A percentile compares a stretch with the other conserved stretches of the same genome.
Evolutionary conservation across 345 rosid species (phyloP).

Genomic region (Clausena lansium): DNA sequence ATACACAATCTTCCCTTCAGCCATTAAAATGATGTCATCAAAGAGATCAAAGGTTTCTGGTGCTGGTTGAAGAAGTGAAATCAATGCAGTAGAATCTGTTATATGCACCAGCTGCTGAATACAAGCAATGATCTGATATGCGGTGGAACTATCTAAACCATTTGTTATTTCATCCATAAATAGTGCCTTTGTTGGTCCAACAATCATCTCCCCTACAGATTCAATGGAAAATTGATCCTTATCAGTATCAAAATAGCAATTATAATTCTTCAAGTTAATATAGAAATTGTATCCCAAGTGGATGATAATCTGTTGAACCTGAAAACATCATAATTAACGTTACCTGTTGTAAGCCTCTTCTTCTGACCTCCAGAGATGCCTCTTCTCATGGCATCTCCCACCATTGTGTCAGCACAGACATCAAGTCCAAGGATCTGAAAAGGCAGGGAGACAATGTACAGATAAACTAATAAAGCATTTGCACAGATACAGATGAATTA

Average conservation of each 20-base stretch:
- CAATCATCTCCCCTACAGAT: conserved; percentile 42
- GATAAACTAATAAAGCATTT: not conserved
- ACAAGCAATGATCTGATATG: conserved; percentile 44
- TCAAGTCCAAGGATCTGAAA: conserved; percentile 42
- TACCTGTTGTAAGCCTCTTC: conserved; percentile 34
- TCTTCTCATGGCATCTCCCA: conserved; percentile 39
- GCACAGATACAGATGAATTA: not conserved
- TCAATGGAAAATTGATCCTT: not conserved
- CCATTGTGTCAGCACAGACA: conserved; percentile 32
- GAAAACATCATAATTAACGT: not conserved
- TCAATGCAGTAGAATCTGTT: conserved; percentile 41
- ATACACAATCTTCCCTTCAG: conserved; percentile 46
- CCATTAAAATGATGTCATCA: conserved; percentile 43
- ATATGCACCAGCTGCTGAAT: conserved; percentile 50
- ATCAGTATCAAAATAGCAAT: not conserved
- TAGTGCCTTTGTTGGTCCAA: conserved; percentile 39
- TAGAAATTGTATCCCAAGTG: too few species aligned
- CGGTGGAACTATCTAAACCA: conserved; percentile 51
- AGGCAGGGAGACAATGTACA: not conserved
- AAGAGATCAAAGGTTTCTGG: conserved; percentile 49
- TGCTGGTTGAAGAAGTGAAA: conserved; percentile 53
- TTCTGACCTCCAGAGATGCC: conserved; percentile 40
- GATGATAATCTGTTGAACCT: too few species aligned
- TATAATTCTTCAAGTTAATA: not conserved
- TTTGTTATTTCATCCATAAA: conserved; percentile 62